Evolutionary conservation across 768 basidiomycete species (phyloP), one percentile per base, ranked within the genome.

Genomic region (Podaxis sp.): DNA sequence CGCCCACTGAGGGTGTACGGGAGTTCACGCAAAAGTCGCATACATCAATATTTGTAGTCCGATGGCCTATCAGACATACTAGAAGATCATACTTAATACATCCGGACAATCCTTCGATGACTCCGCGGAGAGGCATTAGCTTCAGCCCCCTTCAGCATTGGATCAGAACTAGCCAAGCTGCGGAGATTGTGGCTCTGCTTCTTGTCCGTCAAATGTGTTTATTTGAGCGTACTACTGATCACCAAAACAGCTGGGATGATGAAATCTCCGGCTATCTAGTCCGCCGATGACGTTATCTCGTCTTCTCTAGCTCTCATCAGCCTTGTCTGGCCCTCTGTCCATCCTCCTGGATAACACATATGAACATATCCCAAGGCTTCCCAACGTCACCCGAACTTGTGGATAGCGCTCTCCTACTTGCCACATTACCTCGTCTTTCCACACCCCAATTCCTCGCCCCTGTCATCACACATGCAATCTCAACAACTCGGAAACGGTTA

Each of bases 401-500:
- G 32, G 67, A 72, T 46, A 63, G 63, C 18, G 71, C 77, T 0
- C 73, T 88, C 46, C 73, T 89, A 60, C 74, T 89, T 63, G 84
- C 84, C 40, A 81, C 81, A 10, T 66, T 88, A 56, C 77, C 79
- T 16, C 72, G 70, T 50, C 76, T 88, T 66, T 72, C 77, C 37
- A 67, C 76, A 0, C 88, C 89, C 10, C 76, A 78, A 67, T 82
- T 83, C 64, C 82, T 91, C 48, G 76, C 78, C 1, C 72, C 82
- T 5, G 75, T 80, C 59, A 84, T 91, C 61, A 68, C 77, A 13
- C 69, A 75, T 13, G 87, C 87, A 10, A 74, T 82, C 7, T 64
- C 74, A 5, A 74, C 72, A 47, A 81, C 87, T 1, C 71, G 74
- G 5, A 69, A 79, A 16, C 74, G 77, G 10, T 84, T 92, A 66